Conservation (phyloP, 1,284 basidiomycete genomes). For the Tylopilus sp. region DNA sequence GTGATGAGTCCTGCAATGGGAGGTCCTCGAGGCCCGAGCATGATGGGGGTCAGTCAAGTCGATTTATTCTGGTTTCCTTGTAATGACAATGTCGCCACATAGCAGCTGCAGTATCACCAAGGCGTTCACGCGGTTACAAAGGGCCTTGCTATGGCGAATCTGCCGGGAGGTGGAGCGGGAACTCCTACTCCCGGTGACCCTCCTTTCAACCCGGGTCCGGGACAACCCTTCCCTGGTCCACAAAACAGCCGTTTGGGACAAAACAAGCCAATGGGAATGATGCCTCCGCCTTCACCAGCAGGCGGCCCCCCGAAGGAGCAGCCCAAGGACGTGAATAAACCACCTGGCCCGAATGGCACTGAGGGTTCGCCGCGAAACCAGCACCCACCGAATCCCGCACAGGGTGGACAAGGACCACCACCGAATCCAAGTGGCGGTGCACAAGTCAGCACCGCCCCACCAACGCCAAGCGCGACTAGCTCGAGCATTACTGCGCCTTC, state of each 20-base stretch:
- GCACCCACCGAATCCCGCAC: constrained; percentile 26
- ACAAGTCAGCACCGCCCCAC: constrained; percentile 41
- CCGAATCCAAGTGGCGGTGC: constrained; percentile 13
- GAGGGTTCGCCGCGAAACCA: constrained; percentile 49
- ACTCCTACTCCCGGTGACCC: constrained; percentile 40
- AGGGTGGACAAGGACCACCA: constrained; percentile 20
- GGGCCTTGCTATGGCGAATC: constrained; percentile 20
- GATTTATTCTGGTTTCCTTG: not conserved
- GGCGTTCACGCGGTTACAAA: constrained; percentile 24
- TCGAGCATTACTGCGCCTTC: constrained; percentile 43
- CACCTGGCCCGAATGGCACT: constrained; percentile 16
- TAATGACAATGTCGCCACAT: constrained; percentile 1
- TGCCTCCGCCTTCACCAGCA: constrained; percentile 54
- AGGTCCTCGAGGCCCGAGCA: constrained; percentile 27
- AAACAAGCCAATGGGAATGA: constrained; percentile 42
- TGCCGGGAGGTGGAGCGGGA: constrained; percentile 28
- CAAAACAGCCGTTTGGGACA: constrained; percentile 35
- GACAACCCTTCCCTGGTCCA: constrained; percentile 31
- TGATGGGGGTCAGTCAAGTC: constrained; percentile 37
- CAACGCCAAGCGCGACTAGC: constrained; percentile 43
- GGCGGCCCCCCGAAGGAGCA: constrained; percentile 42
- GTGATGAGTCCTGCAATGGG: constrained; percentile 31
- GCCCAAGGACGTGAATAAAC: constrained; percentile 28
- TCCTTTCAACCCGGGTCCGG: constrained; percentile 33
- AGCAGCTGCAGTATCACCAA: constrained; percentile 30